Percentiles rank a stretch among this genome's conserved stretches.
phyloP scores from a whole-genome alignment of 257 asterid genomes.

The Ehretia macrophylla region DNA sequence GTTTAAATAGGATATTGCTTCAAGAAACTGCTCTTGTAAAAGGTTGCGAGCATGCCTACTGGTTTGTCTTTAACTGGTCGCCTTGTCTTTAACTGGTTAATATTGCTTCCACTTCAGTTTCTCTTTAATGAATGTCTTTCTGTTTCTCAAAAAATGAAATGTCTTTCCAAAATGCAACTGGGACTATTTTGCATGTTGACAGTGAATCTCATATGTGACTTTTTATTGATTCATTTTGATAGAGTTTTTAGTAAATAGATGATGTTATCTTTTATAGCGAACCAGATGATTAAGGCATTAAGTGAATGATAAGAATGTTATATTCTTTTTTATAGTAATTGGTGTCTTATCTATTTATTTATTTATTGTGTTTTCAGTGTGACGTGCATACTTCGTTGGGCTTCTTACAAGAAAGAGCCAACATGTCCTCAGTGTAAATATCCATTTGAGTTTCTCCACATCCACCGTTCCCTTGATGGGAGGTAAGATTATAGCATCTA shows the following conservation, averaged over 20 bases:
- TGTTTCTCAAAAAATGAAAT: too few species aligned
- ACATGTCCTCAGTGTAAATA: constrained; percentile 88
- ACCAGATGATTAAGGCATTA: too few species aligned
- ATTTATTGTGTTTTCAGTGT: constrained; percentile 41
- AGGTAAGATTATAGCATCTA: constrained; percentile 35
- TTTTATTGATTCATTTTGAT: not conserved
- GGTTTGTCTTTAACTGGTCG: constrained; percentile 50
- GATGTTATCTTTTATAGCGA: not conserved
- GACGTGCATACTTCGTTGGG: constrained; percentile 89
- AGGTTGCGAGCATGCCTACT: constrained; percentile 99
- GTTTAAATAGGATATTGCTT: constrained; percentile 65
- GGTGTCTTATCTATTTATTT: not conserved
- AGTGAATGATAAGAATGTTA: not conserved
- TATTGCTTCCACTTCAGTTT: constrained; percentile 17
- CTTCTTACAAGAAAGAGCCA: constrained; percentile 71
- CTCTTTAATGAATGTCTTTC: too few species aligned
- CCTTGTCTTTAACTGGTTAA: too few species aligned
- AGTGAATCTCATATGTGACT: not conserved
- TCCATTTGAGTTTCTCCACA: constrained; percentile 65
- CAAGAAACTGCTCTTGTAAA: constrained; percentile 91
- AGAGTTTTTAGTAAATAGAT: not conserved
- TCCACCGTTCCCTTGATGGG: constrained; percentile 94
- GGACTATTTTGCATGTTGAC: too few species aligned
- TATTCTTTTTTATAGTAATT: not conserved
- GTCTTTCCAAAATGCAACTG: not conserved